A percentile compares a stretch with the other conserved stretches of the same genome.
These are phyloP conservation scores for Sugiyamaella chiloensis DNA, from an alignment of 805 yeast species.

Conservation along the genomic window DNA sequence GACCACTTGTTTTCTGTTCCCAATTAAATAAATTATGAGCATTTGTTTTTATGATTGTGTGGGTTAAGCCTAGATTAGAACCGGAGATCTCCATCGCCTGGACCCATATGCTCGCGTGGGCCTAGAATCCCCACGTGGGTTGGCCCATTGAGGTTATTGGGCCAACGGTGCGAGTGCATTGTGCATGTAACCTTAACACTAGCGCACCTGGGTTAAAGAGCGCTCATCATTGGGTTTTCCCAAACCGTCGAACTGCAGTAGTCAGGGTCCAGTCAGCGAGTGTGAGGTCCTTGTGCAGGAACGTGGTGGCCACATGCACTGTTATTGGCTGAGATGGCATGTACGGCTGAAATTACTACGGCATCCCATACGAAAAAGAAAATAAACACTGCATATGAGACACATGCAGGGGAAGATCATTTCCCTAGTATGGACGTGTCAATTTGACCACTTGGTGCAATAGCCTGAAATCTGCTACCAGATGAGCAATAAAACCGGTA, in stretches of 20 bases:
- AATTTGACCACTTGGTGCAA: no score
- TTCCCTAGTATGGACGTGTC: neutral
- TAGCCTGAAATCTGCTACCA: no score
- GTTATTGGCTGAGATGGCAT: neutral
- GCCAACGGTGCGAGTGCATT: neutral
- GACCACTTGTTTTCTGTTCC: no score
- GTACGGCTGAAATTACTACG: neutral
- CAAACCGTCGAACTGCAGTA: neutral
- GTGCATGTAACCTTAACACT: neutral
- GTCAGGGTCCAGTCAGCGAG: constrained; percentile 5
- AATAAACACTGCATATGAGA: neutral
- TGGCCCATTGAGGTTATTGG: neutral
- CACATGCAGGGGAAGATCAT: neutral
- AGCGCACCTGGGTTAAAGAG: neutral
- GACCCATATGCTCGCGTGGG: constrained; percentile 5
- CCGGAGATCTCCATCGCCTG: no score
- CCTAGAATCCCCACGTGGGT: neutral
- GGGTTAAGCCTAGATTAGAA: no score
- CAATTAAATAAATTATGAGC: no score
- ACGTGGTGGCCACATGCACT: neutral
- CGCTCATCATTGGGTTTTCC: constrained; percentile 5
- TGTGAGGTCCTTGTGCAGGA: neutral
- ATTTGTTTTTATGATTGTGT: no score
- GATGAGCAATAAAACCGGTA: no score
- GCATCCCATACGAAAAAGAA: neutral